These are phyloP conservation scores for Termitomyces sp. DNA, from an alignment of 768 basidiomycete genomes.

Conservation along the genomic window DNA sequence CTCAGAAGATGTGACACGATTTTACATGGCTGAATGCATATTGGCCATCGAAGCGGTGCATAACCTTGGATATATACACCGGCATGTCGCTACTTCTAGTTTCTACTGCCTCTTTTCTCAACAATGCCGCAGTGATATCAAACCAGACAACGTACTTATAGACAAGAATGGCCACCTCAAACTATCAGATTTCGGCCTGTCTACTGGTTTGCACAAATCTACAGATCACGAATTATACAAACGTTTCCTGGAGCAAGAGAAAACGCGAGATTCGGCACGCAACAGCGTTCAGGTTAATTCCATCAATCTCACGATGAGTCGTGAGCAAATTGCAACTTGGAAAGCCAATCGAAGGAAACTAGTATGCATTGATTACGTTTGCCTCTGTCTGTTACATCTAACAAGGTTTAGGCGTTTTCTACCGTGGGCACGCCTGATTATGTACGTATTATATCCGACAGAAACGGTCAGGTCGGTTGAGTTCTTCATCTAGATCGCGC, in stretches of 20 bases:
- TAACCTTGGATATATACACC: slow-evolving; percentile 97
- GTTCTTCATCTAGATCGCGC: slow-evolving; percentile 66
- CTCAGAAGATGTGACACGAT: slow-evolving; percentile 96
- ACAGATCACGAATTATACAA: slow-evolving; percentile 95
- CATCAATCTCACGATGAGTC: slow-evolving; percentile 95
- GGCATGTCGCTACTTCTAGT: slow-evolving; percentile 43
- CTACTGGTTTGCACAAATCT: slow-evolving; percentile 95
- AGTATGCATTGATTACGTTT: slow-evolving; percentile 39
- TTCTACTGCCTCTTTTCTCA: neutral
- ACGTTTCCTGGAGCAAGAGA: slow-evolving; percentile 77
- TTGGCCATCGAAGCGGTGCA: slow-evolving; percentile 98
- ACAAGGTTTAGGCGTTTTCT: slow-evolving; percentile 72
- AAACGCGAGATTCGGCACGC: slow-evolving; percentile 58
- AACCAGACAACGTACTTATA: slow-evolving; percentile 98
- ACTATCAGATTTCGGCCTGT: slow-evolving; percentile 96
- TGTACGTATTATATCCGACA: slow-evolving; percentile 36
- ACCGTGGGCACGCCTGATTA: slow-evolving; percentile 70
- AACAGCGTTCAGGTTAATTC: slow-evolving; percentile 98
- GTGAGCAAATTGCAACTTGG: slow-evolving; percentile 97
- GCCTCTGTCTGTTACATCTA: neutral
- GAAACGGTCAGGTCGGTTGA: neutral
- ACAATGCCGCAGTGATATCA: slow-evolving; percentile 74
- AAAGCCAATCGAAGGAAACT: slow-evolving; percentile 97
- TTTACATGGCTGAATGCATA: slow-evolving; percentile 99
- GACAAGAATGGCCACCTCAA: slow-evolving; percentile 97